phyloP scores from a whole-genome alignment of 108 stramenopile genomes.

The Nitzschia sp. region DNA sequence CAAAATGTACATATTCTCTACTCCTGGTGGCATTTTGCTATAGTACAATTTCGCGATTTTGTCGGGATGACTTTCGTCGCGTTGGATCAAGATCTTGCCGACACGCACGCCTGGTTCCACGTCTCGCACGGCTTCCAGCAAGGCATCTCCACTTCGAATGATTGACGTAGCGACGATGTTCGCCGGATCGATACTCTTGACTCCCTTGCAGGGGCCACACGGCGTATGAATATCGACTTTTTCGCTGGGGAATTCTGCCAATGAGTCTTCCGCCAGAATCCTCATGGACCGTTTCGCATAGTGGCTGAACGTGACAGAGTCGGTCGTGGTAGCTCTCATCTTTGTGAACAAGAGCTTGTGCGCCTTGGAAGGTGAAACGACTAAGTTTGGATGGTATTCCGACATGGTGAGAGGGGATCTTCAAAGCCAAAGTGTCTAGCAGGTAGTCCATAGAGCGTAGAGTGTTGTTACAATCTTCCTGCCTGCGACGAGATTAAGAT shows the following conservation, averaged over 20 bases:
- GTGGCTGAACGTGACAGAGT: slow-evolving; percentile 57
- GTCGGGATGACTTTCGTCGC: slow-evolving; percentile 85
- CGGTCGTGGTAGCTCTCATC: slow-evolving; percentile 50
- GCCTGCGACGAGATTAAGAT: too few relatives aligned
- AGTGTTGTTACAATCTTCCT: too few relatives aligned
- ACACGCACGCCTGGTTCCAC: slow-evolving; percentile 73
- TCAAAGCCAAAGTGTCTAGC: background rate
- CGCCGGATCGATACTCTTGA: slow-evolving; percentile 32
- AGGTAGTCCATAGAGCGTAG: too few relatives aligned
- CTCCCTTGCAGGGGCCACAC: slow-evolving; percentile 61
- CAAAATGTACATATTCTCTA: slow-evolving; percentile 76
- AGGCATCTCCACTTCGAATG: slow-evolving; percentile 90
- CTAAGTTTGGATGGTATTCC: slow-evolving; percentile 53
- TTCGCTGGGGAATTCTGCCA: slow-evolving; percentile 70
- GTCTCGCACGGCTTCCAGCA: slow-evolving; percentile 85
- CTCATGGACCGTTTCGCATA: slow-evolving; percentile 76
- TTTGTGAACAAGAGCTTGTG: slow-evolving; percentile 51
- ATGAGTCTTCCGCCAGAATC: slow-evolving; percentile 88
- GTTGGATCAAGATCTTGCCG: slow-evolving; percentile 97
- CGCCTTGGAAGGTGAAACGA: slow-evolving; percentile 39
- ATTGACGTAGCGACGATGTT: slow-evolving; percentile 75
- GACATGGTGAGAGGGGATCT: slow-evolving; percentile 9
- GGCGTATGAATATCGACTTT: slow-evolving; percentile 65
- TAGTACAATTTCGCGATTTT: slow-evolving; percentile 90
- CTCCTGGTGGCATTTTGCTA: slow-evolving; percentile 86